Evolutionary conservation across 2,329 filamentous ascomycete species (phyloP).

Genomic region (Malbranchea zuffiana): DNA sequence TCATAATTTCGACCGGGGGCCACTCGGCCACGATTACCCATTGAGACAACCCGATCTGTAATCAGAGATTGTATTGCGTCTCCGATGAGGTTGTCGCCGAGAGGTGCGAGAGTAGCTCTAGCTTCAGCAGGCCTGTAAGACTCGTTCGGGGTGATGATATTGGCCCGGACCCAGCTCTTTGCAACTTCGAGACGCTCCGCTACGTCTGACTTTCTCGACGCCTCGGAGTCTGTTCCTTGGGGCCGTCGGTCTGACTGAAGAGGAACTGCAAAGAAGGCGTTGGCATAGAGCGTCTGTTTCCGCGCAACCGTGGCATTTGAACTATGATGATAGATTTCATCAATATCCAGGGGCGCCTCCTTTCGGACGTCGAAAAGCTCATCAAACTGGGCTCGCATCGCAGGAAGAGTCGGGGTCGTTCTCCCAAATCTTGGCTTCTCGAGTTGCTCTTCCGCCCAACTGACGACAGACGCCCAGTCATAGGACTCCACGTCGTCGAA

Average conservation of each 20-base stretch:
- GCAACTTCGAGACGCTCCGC: constrained; percentile 26
- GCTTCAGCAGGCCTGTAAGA: constrained; percentile 32
- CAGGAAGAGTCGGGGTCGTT: constrained; percentile 34
- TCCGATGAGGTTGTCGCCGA: constrained; percentile 28
- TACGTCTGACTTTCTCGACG: constrained; percentile 12
- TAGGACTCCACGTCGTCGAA: constrained; percentile 35
- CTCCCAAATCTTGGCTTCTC: constrained; percentile 27
- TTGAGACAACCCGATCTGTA: constrained; percentile 31
- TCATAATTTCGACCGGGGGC: constrained; percentile 36
- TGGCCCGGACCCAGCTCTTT: constrained; percentile 41
- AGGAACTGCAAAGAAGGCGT: constrained; percentile 27
- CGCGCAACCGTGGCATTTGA: constrained; percentile 23
- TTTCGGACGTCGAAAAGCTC: constrained; percentile 33
- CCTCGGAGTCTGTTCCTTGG: constrained; percentile 10
- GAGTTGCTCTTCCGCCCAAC: constrained; percentile 37
- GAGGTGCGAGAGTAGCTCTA: constrained; percentile 21
- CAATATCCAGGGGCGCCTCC: constrained; percentile 22
- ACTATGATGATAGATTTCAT: constrained; percentile 28
- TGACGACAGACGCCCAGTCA: constrained; percentile 37
- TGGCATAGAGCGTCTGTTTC: constrained; percentile 26
- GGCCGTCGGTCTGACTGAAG: constrained; percentile 11
- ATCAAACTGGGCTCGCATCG: constrained; percentile 33
- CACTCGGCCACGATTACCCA: constrained; percentile 30
- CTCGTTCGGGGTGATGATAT: constrained; percentile 34
- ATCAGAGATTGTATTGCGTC: constrained; percentile 33